Evolutionary conservation across 2,329 filamentous ascomycete species (phyloP), one percentile per base, ranked within the genome.

Genomic region (Scytalidium sp.): DNA sequence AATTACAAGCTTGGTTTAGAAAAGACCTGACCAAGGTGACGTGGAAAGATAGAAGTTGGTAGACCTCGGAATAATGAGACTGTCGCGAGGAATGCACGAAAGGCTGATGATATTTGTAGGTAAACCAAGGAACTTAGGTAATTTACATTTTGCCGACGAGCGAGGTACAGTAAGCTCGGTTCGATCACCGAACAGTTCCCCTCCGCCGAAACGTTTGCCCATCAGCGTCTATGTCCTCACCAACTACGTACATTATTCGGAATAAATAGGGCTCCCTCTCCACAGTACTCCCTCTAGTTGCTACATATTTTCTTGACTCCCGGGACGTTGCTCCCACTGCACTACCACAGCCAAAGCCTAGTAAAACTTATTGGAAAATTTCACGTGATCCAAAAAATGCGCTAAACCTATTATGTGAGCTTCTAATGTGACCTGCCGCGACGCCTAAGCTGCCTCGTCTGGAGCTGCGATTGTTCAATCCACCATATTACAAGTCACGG

Each of bases 1-100:
- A 79, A 72, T 79, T 73, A 70, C 68, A 62, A 27, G 46, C 39
- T 43, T 47, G 40, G 7, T 19, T 47, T 52, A 25, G 19, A 43
- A 44, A 45, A 50, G 47, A 58, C 55, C 58, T 56, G 57, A 60
- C 59, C 62, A 60, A 64, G 61, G 56, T 56, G 42, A 47, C 40
- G 39, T 47, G 13, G 23, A 42, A 50, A 43, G 50, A 41, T 29
- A 39, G 41, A 51, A 47, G 46, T 29, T 36, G 13, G 17, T 10
- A 36, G 17, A 36, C 13, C 32, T 15, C 32, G 5, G 43, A 27
- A 10, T 13, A 27, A 23, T 41, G 36, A 46, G 21, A 17, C 22
- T 47, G 27, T 47, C 39, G 43, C 46, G 43, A 43, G 27, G 41
- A 43, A 43, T 43, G 19, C 19, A 22, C 19, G n/a, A 23, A 43